phyloP scores from a whole-genome alignment of 441 rosid genomes.

The Erodium moschatum region DNA sequence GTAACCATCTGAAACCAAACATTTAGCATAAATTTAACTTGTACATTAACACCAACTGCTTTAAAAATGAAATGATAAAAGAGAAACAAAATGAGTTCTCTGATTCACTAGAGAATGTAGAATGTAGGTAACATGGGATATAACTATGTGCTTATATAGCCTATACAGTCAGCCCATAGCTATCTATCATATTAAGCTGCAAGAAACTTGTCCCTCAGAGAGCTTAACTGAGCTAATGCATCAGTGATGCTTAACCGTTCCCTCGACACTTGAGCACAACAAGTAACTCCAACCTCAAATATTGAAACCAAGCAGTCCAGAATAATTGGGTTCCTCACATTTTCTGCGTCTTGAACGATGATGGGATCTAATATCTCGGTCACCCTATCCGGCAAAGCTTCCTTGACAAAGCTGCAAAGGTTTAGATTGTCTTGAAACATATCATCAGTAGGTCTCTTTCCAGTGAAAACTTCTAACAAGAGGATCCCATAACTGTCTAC shows the following conservation, averaged over 20 bases:
- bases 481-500: conserved; percentile 4
- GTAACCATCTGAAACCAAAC: too few species aligned
- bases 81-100: not conserved
- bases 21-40: too few species aligned
- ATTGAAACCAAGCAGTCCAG: not conserved
- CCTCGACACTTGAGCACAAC: not conserved
- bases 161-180: not conserved
- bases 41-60: too few species aligned
- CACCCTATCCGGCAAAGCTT: not conserved
- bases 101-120: not conserved
- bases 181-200: not conserved
- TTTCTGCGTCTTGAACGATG: not conserved
- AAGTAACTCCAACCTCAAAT: conserved; percentile 13
- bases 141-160: too few species aligned
- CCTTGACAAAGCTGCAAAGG: not conserved
- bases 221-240: not conserved
- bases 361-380: not conserved
- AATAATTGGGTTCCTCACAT: not conserved
- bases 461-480: not conserved
- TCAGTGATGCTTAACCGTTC: not conserved
- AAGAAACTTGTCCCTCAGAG: not conserved
- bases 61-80: too few species aligned
- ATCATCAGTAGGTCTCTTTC: not conserved
- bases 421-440: not conserved
- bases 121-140: not conserved